These are phyloP conservation scores for Fusarium penzigii DNA, from an alignment of 2,329 filamentous ascomycete species.

Conservation along the genomic window DNA sequence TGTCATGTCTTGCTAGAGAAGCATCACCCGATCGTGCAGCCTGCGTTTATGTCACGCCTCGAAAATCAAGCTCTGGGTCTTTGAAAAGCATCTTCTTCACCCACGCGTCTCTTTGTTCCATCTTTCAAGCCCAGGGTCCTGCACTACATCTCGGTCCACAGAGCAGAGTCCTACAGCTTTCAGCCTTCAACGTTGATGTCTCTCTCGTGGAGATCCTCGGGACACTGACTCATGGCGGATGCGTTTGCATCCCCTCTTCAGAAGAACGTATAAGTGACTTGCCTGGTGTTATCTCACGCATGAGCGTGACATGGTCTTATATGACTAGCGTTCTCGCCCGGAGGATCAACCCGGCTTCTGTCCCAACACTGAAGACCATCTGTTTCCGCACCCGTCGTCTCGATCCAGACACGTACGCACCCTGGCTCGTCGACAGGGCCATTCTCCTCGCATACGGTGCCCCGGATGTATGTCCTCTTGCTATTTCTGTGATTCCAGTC, in stretches of 20 bases:
- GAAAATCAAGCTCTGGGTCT: constrained; percentile 36
- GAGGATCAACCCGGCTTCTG: constrained; percentile 38
- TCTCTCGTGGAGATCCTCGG: constrained; percentile 53
- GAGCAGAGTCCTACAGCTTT: constrained; percentile 59
- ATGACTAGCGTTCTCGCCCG: constrained; percentile 61
- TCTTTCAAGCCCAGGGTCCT: constrained; percentile 51
- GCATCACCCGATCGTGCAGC: constrained; percentile 50
- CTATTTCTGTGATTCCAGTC: constrained; percentile 50
- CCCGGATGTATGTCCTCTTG: constrained; percentile 52
- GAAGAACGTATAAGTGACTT: constrained; percentile 52
- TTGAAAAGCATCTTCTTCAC: constrained; percentile 64
- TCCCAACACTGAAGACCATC: constrained; percentile 42
- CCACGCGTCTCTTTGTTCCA: constrained; percentile 58
- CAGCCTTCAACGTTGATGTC: constrained; percentile 55
- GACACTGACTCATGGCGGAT: constrained; percentile 57
- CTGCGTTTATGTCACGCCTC: constrained; percentile 61
- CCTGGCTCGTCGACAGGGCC: constrained; percentile 47
- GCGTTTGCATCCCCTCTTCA: constrained; percentile 58
- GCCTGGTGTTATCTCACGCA: constrained; percentile 48
- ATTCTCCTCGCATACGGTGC: constrained; percentile 54
- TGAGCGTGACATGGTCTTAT: constrained; percentile 54
- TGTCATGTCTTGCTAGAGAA: constrained; percentile 31
- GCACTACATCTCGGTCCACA: constrained; percentile 49
- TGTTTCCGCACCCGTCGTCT: constrained; percentile 52
- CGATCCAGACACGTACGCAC: constrained; percentile 48